A percentile compares a stretch with the other conserved stretches of the same genome.
Evolutionary conservation across 2,329 filamentous ascomycete genomes (phyloP).

Genomic region (Aspergillus luchuensis): DNA sequence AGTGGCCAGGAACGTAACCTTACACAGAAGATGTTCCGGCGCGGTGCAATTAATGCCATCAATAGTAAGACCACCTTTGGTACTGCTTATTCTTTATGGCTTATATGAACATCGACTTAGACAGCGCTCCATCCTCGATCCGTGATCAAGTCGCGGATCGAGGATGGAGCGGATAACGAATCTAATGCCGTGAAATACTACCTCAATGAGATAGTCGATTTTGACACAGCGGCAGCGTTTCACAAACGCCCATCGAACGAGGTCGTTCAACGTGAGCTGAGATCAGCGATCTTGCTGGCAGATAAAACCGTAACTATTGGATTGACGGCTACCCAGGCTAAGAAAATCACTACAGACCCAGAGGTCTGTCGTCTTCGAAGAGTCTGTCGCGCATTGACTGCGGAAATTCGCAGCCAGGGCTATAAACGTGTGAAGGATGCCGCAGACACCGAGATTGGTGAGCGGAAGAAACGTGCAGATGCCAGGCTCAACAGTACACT

Average conservation of each 20-base stretch:
- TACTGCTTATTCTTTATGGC: too few species aligned
- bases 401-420: background rate
- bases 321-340: slow-evolving; percentile 15
- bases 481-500: slow-evolving; percentile 17
- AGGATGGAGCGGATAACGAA: too few species aligned
- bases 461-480: slow-evolving; percentile 18
- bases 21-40: too few species aligned
- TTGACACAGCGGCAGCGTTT: slow-evolving; percentile 21
- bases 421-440: slow-evolving; percentile 7
- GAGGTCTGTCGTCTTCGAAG: slow-evolving; percentile 6
- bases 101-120: too few species aligned
- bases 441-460: slow-evolving; percentile 4
- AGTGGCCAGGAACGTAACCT: too few species aligned
- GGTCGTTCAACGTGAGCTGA: slow-evolving; percentile 17
- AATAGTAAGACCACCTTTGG: too few species aligned
- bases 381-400: background rate
- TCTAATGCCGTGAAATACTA: slow-evolving; percentile 1
- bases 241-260: slow-evolving; percentile 20
- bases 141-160: too few species aligned
- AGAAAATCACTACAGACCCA: slow-evolving; percentile 6
- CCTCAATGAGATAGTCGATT: slow-evolving; percentile 21
- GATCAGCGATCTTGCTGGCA: slow-evolving; percentile 15
- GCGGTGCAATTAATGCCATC: too few species aligned
- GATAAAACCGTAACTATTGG: slow-evolving; percentile 18
- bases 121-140: too few species aligned